These are phyloP conservation scores for Santalum album DNA, from an alignment of 164 flowering plant genomes.

Conservation along the genomic window DNA sequence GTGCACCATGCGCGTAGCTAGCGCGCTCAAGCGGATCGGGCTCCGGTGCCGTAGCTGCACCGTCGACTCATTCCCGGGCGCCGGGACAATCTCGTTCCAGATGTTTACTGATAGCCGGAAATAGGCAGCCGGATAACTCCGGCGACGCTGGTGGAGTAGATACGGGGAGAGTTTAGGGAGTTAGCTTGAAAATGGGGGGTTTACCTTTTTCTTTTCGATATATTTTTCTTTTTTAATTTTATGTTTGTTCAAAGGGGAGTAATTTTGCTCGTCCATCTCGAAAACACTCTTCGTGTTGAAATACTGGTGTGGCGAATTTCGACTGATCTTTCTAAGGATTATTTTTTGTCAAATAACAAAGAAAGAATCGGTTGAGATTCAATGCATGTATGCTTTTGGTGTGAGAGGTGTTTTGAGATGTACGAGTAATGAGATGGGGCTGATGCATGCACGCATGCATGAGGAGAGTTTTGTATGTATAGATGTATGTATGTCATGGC, in stretches of 20 bases:
- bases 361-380: too few species aligned
- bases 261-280: too few species aligned
- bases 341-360: too few species aligned
- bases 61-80: slow-evolving; percentile 57
- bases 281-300: too few species aligned
- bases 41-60: slow-evolving; percentile 44
- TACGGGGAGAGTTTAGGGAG: slow-evolving; percentile 1
- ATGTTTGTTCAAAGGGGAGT: too few species aligned
- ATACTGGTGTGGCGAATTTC: too few species aligned
- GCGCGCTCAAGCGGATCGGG: slow-evolving; percentile 44
- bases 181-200: neutral
- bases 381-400: too few species aligned
- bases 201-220: neutral
- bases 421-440: slow-evolving; percentile 3
- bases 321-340: too few species aligned
- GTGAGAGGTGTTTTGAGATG: too few species aligned
- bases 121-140: slow-evolving; percentile 13
- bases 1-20: slow-evolving; percentile 26
- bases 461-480: too few species aligned
- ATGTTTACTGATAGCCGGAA: slow-evolving; percentile 58
- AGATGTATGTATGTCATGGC: slow-evolving; percentile 16
- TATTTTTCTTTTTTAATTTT: neutral
- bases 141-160: too few species aligned
- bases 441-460: too few species aligned
- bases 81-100: slow-evolving; percentile 64